Evolutionary conservation across 208 protist species (phyloP).

Genomic region (Naegleria lovaniensis): DNA sequence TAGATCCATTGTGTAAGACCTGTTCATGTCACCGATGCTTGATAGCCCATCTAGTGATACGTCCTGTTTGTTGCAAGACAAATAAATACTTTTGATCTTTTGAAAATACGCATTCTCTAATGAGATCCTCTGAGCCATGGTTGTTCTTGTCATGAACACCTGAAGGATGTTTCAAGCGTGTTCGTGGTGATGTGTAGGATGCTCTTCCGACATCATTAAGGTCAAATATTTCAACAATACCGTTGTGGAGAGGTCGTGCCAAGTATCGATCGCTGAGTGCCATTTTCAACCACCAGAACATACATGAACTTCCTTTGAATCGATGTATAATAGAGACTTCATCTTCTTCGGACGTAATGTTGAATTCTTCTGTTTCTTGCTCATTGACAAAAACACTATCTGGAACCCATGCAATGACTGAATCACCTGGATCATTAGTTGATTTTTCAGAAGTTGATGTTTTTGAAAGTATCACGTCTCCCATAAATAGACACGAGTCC

Average conservation of each 20-base stretch:
- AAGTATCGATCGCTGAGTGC: not conserved
- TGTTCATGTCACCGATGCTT: no score
- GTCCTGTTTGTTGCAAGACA: not conserved
- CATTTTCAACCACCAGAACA: not conserved
- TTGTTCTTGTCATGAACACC: no score
- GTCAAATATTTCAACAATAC: not conserved
- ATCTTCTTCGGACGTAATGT: not conserved
- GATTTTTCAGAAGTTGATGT: not conserved
- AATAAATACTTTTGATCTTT: not conserved
- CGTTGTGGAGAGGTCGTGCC: not conserved
- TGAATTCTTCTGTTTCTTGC: not conserved
- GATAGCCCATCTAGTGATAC: not conserved
- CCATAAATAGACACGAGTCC: not conserved
- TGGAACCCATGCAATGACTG: not conserved
- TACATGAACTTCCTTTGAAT: not conserved
- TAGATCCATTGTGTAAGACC: no score
- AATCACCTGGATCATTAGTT: not conserved
- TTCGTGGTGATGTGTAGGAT: not conserved
- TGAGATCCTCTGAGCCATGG: not conserved
- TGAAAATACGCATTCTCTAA: not conserved
- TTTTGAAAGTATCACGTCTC: not conserved
- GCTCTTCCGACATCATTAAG: not conserved
- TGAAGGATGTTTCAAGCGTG: not conserved
- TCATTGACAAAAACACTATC: not conserved
- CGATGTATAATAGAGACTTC: not conserved